phyloP scores from a whole-genome alignment of 805 yeast genomes.

The Saccharomyces paradoxus region DNA sequence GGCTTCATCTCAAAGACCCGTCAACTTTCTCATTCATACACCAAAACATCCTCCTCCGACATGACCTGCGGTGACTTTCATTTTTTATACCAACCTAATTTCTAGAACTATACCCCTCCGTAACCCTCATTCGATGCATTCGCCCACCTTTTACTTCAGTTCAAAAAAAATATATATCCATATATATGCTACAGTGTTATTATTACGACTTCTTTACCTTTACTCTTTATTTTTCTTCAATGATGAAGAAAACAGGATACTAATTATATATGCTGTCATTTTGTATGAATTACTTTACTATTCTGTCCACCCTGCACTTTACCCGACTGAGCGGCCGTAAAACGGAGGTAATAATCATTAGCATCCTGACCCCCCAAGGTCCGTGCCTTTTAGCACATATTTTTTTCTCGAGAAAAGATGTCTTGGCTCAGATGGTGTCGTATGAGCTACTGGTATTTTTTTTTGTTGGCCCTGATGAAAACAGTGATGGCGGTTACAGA shows the following conservation, averaged over 20 bases:
- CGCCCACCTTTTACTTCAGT: background rate
- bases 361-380: background rate
- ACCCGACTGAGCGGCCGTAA: background rate
- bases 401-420: background rate
- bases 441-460: background rate
- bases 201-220: background rate
- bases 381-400: background rate
- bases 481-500: background rate
- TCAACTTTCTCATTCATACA: conserved; percentile 27
- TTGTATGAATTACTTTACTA: background rate
- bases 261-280: background rate
- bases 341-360: background rate
- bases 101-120: background rate
- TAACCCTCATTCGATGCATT: background rate
- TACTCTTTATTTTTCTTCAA: background rate
- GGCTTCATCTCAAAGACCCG: conserved; percentile 17
- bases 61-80: background rate
- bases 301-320: background rate
- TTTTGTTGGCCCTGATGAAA: background rate
- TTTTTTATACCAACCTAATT: background rate
- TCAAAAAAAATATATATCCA: background rate
- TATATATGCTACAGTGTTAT: background rate
- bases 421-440: background rate
- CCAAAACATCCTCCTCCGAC: conserved; percentile 31
- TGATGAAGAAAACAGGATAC: background rate